Conservation (phyloP, 1,139 yeast genomes). For the Candida sojae region DNA sequence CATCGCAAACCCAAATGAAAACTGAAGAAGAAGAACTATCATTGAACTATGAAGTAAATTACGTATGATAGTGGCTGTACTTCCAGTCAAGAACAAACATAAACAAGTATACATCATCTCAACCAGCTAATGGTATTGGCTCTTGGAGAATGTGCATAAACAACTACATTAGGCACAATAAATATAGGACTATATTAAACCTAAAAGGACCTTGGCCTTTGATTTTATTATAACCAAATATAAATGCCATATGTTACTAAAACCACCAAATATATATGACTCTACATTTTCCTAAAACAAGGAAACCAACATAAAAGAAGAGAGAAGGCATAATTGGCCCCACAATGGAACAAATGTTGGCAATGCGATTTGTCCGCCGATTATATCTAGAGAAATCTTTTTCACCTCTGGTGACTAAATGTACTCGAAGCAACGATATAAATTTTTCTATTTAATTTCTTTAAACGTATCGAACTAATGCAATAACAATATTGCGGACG, state of each 20-base stretch:
- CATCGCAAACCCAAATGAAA: constrained; percentile 40
- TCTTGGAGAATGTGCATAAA: constrained; percentile 37
- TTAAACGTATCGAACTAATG: constrained; percentile 36
- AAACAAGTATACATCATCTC: constrained; percentile 37
- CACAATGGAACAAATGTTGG: constrained; percentile 27
- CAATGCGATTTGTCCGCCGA: constrained; percentile 30
- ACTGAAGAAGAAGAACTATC: constrained; percentile 28
- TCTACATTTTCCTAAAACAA: constrained; percentile 31
- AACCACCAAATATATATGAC: constrained; percentile 33
- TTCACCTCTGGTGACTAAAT: constrained; percentile 44
- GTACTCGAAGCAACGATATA: constrained; percentile 37
- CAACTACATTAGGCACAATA: constrained; percentile 26
- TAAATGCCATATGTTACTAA: constrained; percentile 29
- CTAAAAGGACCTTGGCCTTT: constrained; percentile 27
- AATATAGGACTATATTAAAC: constrained; percentile 28
- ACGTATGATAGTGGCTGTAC: constrained; percentile 29
- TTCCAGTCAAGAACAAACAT: constrained; percentile 29
- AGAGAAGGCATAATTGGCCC: constrained; percentile 37
- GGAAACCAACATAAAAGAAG: constrained; percentile 26
- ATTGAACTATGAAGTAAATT: constrained; percentile 17
- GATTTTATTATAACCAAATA: constrained; percentile 35
- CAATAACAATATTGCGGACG: constrained; percentile 29
- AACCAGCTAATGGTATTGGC: constrained; percentile 34
- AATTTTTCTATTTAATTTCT: constrained; percentile 34
- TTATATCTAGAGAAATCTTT: constrained; percentile 26